Evolutionary conservation across 1,139 yeast species (phyloP).

Genomic region (Sugiyamaella grinbergsii): DNA sequence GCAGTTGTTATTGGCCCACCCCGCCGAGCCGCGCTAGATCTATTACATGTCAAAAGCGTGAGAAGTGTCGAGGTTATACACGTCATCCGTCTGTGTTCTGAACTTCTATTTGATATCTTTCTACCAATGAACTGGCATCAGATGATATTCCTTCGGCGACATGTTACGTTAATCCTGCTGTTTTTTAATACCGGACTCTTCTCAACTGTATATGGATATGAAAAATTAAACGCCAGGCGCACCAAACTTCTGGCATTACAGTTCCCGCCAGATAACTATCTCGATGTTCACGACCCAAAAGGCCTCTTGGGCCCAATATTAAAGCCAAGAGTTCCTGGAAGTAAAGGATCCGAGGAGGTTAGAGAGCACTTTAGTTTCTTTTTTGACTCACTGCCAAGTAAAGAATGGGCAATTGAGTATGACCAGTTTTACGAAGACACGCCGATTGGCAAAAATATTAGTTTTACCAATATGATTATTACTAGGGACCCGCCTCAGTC

Average conservation of each 20-base stretch:
- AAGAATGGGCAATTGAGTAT: slow-evolving; percentile 46
- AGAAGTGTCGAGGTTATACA: background rate
- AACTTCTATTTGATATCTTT: background rate
- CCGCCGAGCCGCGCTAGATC: background rate
- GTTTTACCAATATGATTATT: slow-evolving; percentile 52
- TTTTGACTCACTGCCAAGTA: slow-evolving; percentile 28
- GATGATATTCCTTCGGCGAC: background rate
- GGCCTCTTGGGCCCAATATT: slow-evolving; percentile 41
- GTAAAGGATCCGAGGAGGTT: slow-evolving; percentile 45
- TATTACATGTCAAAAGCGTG: background rate
- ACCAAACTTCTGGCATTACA: slow-evolving; percentile 14
- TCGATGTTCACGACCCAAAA: slow-evolving; percentile 29
- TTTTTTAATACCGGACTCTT: background rate
- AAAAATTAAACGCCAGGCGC: slow-evolving; percentile 20
- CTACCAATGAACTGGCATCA: background rate
- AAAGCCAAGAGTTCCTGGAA: slow-evolving; percentile 50
- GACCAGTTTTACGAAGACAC: slow-evolving; percentile 48
- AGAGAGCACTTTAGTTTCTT: slow-evolving; percentile 44
- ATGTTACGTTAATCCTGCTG: background rate
- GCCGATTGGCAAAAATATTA: slow-evolving; percentile 41
- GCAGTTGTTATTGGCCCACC: background rate
- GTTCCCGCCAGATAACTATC: slow-evolving; percentile 24
- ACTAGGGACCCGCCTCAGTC: slow-evolving; percentile 37
- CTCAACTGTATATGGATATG: slow-evolving; percentile 20
- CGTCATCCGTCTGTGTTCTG: background rate